These are phyloP conservation scores for Dissoconium aciculare DNA, from an alignment of 2,329 filamentous ascomycete species.

Conservation along the genomic window DNA sequence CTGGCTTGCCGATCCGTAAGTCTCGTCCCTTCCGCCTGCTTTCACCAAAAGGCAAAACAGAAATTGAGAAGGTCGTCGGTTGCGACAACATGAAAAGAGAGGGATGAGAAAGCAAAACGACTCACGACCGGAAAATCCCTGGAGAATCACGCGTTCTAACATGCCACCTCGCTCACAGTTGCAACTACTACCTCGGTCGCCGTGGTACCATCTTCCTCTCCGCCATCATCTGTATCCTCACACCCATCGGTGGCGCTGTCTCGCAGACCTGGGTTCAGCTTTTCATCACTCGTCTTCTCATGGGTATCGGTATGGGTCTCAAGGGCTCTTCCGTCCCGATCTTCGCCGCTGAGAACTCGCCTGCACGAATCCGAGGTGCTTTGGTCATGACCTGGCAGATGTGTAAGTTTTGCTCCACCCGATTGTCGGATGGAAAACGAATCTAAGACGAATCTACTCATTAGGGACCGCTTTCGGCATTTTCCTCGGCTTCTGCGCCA, in stretches of 20 bases:
- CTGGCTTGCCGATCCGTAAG: conserved; percentile 30
- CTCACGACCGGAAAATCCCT: no score
- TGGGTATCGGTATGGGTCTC: conserved; percentile 31
- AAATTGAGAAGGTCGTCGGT: no score
- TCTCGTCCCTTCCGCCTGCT: not conserved
- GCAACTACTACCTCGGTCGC: conserved; percentile 22
- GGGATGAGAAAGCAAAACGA: no score
- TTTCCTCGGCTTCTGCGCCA: conserved; percentile 30
- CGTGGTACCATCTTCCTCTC: conserved; percentile 27
- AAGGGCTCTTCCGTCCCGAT: conserved; percentile 32
- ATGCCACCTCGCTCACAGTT: conserved; percentile 30
- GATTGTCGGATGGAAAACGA: no score
- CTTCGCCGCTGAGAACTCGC: conserved; percentile 42
- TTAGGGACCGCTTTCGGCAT: conserved; percentile 37
- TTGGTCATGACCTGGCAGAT: conserved; percentile 42
- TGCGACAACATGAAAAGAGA: no score
- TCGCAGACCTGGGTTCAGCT: conserved; percentile 39
- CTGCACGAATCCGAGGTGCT: conserved; percentile 40
- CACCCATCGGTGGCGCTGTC: conserved; percentile 52
- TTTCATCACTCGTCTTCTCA: conserved; percentile 24
- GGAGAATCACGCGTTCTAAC: no score
- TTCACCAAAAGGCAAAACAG: no score
- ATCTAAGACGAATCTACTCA: no score
- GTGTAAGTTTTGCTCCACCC: no score
- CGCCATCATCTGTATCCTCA: conserved; percentile 45